Conservation (phyloP, 1,284 basidiomycete genomes). For the Anthracocystis setariae region DNA sequence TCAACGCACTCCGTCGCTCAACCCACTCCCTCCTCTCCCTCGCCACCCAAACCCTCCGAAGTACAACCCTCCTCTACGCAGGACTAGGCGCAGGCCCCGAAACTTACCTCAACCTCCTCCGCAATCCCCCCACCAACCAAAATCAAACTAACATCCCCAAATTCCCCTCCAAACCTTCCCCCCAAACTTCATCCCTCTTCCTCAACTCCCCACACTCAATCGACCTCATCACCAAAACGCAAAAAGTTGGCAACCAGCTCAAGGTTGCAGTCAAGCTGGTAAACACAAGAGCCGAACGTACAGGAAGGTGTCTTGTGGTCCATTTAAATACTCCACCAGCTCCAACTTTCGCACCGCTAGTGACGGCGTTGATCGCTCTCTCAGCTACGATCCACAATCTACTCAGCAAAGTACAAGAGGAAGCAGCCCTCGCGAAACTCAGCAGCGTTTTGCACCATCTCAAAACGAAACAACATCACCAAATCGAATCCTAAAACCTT, state of each 20-base stretch:
- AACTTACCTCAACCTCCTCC: no score
- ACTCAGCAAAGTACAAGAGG: no score
- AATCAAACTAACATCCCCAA: no score
- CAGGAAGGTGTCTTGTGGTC: constrained; percentile 2
- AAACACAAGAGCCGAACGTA: not conserved
- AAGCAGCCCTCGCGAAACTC: no score
- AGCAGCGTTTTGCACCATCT: no score
- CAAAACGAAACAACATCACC: no score
- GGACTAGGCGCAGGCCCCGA: constrained; percentile 2
- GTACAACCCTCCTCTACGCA: not conserved
- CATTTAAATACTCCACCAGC: constrained; percentile 46
- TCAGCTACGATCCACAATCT: no score
- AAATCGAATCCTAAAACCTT: no score
- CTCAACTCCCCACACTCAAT: not conserved
- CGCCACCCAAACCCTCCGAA: not conserved
- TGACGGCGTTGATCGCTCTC: constrained; percentile 9
- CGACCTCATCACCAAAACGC: not conserved
- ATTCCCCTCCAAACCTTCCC: constrained; percentile 1
- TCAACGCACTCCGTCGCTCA: constrained; percentile 10
- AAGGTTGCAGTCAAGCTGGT: not conserved
- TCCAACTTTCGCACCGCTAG: constrained; percentile 37
- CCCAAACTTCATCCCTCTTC: not conserved
- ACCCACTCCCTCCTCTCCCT: not conserved
- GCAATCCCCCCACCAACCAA: no score
- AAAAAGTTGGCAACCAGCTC: not conserved